phyloP scores from a whole-genome alignment of 345 rosid species.

The Geranium rotundifolium region DNA sequence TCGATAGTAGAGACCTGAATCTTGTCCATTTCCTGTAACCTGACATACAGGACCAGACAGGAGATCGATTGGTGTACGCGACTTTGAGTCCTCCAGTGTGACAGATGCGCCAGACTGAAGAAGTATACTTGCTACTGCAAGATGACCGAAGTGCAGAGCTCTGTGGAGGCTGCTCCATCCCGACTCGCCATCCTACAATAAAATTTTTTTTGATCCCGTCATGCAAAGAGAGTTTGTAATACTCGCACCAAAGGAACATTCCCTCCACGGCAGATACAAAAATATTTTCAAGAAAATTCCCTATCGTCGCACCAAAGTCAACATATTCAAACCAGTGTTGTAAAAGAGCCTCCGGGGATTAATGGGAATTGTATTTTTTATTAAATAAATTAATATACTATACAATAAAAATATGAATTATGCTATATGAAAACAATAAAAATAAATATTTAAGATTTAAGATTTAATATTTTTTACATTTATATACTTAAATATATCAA shows the following conservation, averaged over 20 bases:
- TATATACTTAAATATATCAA: no score
- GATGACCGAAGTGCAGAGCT: conserved; percentile 97
- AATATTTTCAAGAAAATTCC: no score
- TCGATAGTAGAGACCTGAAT: conserved; percentile 38
- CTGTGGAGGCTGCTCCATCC: conserved; percentile 98
- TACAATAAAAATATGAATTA: no score
- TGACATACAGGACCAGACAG: conserved; percentile 85
- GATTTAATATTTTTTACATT: no score
- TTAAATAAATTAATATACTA: no score
- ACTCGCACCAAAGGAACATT: not conserved
- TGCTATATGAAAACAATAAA: no score
- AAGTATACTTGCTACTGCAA: conserved; percentile 81
- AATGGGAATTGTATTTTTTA: no score
- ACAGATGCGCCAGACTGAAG: conserved; percentile 72
- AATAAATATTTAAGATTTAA: no score
- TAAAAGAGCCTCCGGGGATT: no score
- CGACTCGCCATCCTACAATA: conserved; percentile 93
- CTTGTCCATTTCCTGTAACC: conserved; percentile 34
- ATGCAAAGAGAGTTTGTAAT: not conserved
- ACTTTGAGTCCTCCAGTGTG: conserved; percentile 59
- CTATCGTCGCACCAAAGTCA: no score
- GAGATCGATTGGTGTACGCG: conserved; percentile 69
- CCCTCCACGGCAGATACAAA: not conserved
- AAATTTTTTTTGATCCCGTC: not conserved
- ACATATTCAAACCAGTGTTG: no score